Evolutionary conservation across 192 early-diverging fungal genomes (phyloP), one percentile per base, ranked within the genome.

Genomic region (Podila epigama): DNA sequence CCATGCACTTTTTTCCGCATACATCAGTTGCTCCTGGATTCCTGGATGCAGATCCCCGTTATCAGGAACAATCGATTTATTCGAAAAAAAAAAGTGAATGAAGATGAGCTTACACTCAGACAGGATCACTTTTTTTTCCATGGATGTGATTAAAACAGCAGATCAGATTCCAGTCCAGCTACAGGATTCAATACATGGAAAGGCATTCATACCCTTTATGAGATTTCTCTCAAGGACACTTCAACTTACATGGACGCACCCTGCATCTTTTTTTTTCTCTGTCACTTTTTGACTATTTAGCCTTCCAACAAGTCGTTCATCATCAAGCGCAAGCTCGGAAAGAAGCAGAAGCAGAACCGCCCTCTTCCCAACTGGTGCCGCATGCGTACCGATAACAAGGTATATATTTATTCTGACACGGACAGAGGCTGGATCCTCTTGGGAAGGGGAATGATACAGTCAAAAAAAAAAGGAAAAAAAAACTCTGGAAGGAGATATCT

Each of bases 301-400:
- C 96, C 98, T 83, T 94, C 96, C 81, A 93, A 97, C 89, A 99
- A 99, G 93, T 90, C 93, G 69, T 98, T 96, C 93, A 86, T 87
- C 71, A 89, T 92, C 89, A 99, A 99, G 94, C 92, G 93, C 86
- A 93, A 92, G 70, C 90, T 99, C 84, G 98, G 95, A 85, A 99
- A 98, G 95, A 96, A 95, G 89, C 81, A 89, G 84, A 96, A 94
- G 91, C 98, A 99, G 87, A 97, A 98, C 92, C 94, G 98, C 70
- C 95, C 96, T 75, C 88, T 98, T 71, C 98, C 98, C 65, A 89
- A 92, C 83, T 99, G 97, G 97, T 94, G 96, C 90, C 93, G 95
- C 79, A 86, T 97, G 84, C 91, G 94, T 84, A 91, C 95, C 63
- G 95, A 94, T 75, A 93, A 91, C 89, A 97, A 88, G 82, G 96